Evolutionary conservation across 2,329 filamentous ascomycete genomes (phyloP).

Genomic region (Fusarium sp.): DNA sequence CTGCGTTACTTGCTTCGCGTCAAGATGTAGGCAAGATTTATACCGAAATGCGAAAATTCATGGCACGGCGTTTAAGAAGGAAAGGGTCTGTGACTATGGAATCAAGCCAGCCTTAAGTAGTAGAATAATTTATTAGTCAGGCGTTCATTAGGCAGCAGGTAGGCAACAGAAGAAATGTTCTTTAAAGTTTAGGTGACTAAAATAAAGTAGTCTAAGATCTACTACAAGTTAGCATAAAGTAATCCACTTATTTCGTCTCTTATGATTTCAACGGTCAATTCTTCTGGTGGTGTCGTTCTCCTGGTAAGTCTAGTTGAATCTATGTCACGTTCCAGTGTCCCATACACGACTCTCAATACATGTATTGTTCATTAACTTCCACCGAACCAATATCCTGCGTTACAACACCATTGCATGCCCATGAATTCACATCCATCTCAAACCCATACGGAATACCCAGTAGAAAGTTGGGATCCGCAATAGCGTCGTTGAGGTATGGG

Average conservation of each 20-base stretch:
- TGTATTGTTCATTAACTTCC: constrained; percentile 43
- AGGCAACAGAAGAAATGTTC: too few relatives aligned
- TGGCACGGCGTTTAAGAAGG: too few relatives aligned
- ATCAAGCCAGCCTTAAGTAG: too few relatives aligned
- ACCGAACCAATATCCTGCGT: constrained; percentile 31
- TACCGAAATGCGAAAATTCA: too few relatives aligned
- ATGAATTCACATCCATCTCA: constrained; percentile 37
- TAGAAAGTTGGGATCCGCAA: constrained; percentile 36
- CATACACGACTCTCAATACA: constrained; percentile 28
- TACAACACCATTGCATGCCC: constrained; percentile 31
- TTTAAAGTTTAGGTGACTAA: too few relatives aligned
- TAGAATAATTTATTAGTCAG: too few relatives aligned
- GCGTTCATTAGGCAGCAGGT: too few relatives aligned
- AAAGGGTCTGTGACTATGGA: too few relatives aligned
- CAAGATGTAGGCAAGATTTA: constrained; percentile 54
- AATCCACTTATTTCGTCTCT: too few relatives aligned
- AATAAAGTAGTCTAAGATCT: too few relatives aligned
- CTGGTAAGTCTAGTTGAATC: background rate
- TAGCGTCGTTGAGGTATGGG: constrained; percentile 13
- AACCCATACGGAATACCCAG: constrained; percentile 41
- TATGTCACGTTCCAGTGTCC: background rate
- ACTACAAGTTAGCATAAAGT: too few relatives aligned
- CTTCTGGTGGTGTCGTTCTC: background rate
- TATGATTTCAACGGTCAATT: too few relatives aligned
- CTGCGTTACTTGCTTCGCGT: constrained; percentile 76